Evolutionary conservation across 768 basidiomycete species (phyloP).

Genomic region (Boletus vermiculosoides): DNA sequence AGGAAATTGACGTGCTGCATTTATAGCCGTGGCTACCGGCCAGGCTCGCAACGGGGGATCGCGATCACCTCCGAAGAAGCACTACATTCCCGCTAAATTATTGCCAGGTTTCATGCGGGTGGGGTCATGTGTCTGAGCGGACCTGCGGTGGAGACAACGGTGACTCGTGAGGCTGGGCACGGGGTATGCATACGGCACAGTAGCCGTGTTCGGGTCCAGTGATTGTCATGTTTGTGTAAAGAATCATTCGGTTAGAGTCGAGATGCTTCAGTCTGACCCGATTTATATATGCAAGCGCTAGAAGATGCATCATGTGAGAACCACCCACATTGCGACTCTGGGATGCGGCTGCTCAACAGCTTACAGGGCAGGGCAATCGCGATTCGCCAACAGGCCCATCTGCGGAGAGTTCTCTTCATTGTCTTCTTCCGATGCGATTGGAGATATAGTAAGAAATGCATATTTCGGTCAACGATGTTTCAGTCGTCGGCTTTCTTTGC

Average conservation of each 20-base stretch:
- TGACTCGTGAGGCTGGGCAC: neutral
- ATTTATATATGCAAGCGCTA: neutral
- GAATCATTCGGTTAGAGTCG: neutral
- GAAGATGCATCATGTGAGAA: neutral
- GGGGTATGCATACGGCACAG: constrained; percentile 3
- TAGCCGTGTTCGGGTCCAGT: neutral
- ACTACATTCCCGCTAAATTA: constrained; percentile 10
- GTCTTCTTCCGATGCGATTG: too few relatives aligned
- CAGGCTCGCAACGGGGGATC: neutral
- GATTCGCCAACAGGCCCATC: neutral
- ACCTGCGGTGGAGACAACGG: neutral
- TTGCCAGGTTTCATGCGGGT: neutral
- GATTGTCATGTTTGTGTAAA: neutral
- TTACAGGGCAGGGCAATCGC: neutral
- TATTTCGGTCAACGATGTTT: neutral
- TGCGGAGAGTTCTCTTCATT: neutral
- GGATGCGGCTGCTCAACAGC: neutral
- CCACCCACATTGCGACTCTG: neutral
- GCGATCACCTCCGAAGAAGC: neutral
- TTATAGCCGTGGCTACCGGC: constrained; percentile 15
- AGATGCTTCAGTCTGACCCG: neutral
- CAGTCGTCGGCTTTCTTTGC: neutral
- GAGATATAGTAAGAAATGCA: neutral
- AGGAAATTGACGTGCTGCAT: constrained; percentile 1
- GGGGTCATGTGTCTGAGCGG: constrained; percentile 4